Base-by-base conservation (phyloP, 352 stramenopile genomes). In the Achlya hypogyna region DNA sequence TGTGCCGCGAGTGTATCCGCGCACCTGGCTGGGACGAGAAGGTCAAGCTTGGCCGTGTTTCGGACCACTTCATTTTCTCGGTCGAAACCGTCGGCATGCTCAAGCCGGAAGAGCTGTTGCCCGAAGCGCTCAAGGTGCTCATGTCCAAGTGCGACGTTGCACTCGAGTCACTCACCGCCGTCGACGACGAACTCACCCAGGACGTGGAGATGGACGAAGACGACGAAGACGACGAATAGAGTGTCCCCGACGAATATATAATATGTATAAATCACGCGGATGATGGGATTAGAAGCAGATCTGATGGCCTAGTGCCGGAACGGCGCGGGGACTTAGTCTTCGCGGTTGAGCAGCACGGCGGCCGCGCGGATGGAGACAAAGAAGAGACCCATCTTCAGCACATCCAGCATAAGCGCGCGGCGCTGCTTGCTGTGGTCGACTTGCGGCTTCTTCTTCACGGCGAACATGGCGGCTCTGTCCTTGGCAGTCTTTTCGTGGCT, bases 61-160 rank as follows among this genome's bases (percentile, higher is more conserved):
- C 84, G 38, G 88, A 98, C 77, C 95, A 98, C 76, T 99, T 98
- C 74, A 98, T 99, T 73, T 99, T 91, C 64, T 91, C 77, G 51
- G 69, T 94, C 68, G 85, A 94, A 71, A 88, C 81, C 5, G 85
- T 92, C 4, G 85, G 85, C 54, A 94, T 94, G 85, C 87, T 92
- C 67, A 91, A 91, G 43, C 78, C 83, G 0, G 82, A 94, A 53
- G 85, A 94, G 72, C 69, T 94, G 35, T 60, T 94, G 49, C 74
- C 77, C 3, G 85, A 94, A 62, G 85, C 85, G 31, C 76, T 94
- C 20, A 87, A 84, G 52, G 84, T 94, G 60, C 78, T 94, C 22
- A 75, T 77, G 42, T 77, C 89, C 29, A 94, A 94, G 74, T 94
- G 85, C 70, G 89, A 90, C 69, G 54, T 90, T 40, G 82, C 84